phyloP scores from a whole-genome alignment of 2,329 filamentous ascomycete genomes.

The Fusarium sp. region DNA sequence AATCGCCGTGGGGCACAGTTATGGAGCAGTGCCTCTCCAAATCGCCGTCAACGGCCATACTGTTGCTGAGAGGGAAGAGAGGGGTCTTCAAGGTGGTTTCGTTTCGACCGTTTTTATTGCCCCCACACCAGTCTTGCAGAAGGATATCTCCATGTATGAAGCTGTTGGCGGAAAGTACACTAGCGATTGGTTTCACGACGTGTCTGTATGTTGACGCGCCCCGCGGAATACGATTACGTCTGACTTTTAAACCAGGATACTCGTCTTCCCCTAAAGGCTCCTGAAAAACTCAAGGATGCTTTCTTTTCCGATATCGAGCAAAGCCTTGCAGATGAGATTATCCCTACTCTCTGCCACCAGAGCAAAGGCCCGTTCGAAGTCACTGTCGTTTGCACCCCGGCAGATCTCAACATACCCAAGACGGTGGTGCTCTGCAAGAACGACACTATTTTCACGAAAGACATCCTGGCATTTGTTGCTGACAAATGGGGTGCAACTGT shows the following conservation, averaged over 20 bases:
- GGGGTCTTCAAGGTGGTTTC: slow-evolving; percentile 20
- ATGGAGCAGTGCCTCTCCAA: slow-evolving; percentile 30
- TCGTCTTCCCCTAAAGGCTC: slow-evolving; percentile 3
- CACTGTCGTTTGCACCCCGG: slow-evolving; percentile 4
- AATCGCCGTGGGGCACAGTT: slow-evolving; percentile 32
- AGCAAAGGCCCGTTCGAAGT: slow-evolving; percentile 25
- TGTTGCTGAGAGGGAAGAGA: slow-evolving; percentile 6
- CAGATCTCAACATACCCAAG: slow-evolving; percentile 16
- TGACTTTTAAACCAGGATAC: not conserved
- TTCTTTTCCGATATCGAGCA: slow-evolving; percentile 35
- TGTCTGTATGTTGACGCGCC: not conserved
- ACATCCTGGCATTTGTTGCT: slow-evolving; percentile 7
- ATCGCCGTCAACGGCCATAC: slow-evolving; percentile 13
- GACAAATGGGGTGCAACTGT: slow-evolving; percentile 18
- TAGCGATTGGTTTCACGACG: slow-evolving; percentile 21
- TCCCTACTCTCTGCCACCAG: slow-evolving; percentile 22
- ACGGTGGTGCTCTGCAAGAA: slow-evolving; percentile 15
- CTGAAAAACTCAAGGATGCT: not conserved
- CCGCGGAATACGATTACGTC: accelerated
- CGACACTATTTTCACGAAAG: slow-evolving; percentile 18
- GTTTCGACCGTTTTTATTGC: slow-evolving; percentile 20
- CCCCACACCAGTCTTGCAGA: slow-evolving; percentile 18
- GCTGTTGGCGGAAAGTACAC: slow-evolving; percentile 7
- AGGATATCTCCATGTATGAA: slow-evolving; percentile 30
- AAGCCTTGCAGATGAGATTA: slow-evolving; percentile 3